Conservation (phyloP, 75 land plant species). For the Pinus taeda region DNA sequence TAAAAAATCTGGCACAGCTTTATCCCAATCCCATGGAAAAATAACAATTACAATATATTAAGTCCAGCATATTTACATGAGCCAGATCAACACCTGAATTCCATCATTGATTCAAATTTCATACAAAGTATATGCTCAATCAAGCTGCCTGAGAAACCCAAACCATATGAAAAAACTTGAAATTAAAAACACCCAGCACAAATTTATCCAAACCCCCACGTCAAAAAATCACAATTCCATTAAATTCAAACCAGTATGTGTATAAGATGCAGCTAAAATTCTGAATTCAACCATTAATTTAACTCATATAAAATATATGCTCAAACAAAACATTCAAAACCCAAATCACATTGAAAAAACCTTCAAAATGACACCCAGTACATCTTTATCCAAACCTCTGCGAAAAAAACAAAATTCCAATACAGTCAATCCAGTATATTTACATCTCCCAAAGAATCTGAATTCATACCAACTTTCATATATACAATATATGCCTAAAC, state of each 20-base stretch:
- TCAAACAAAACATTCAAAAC: neutral
- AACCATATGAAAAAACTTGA: too few relatives aligned
- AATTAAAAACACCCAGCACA: too few relatives aligned
- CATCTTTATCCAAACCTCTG: neutral
- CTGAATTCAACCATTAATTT: neutral
- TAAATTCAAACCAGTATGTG: neutral
- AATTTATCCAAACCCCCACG: too few relatives aligned
- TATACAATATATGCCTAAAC: too few relatives aligned
- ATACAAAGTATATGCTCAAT: too few relatives aligned
- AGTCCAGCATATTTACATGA: too few relatives aligned
- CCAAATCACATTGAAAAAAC: neutral
- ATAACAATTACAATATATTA: neutral
- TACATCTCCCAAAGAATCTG: too few relatives aligned
- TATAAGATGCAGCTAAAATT: neutral
- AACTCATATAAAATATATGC: too few relatives aligned
- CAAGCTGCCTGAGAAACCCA: too few relatives aligned
- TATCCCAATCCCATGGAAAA: neutral
- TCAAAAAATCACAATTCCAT: neutral
- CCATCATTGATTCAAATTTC: too few relatives aligned
- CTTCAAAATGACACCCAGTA: neutral
- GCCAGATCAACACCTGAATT: too few relatives aligned
- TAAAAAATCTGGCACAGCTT: neutral
- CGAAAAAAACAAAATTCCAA: neutral
- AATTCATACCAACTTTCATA: too few relatives aligned
- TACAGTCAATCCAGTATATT: neutral